Percentiles rank a stretch among this genome's conserved stretches.
These are phyloP conservation scores for Pleurotus tuoliensis DNA, from an alignment of 768 basidiomycete genomes.

Conservation along the genomic window DNA sequence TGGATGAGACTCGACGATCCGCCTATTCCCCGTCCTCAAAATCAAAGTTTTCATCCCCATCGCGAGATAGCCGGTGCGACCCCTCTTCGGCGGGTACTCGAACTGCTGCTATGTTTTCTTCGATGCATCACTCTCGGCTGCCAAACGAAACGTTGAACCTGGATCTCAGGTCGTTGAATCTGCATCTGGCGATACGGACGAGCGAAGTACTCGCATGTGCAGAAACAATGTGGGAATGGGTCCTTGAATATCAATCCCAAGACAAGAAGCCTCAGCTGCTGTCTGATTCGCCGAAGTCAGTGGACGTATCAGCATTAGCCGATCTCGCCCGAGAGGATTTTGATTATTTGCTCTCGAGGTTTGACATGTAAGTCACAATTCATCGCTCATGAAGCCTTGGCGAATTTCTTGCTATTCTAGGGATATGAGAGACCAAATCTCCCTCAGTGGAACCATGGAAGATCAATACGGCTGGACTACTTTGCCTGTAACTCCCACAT, in stretches of 20 bases:
- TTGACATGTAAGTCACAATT: constrained; percentile 50
- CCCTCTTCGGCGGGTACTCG: too few species aligned
- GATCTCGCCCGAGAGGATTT: constrained; percentile 59
- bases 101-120: not conserved
- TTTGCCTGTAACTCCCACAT: constrained; percentile 34
- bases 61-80: not conserved
- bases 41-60: constrained; percentile 19
- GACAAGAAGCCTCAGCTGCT: constrained; percentile 8
- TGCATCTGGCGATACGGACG: constrained; percentile 59
- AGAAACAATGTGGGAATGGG: constrained; percentile 81
- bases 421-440: constrained; percentile 63
- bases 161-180: constrained; percentile 54
- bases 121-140: constrained; percentile 27
- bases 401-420: constrained; percentile 24
- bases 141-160: constrained; percentile 52
- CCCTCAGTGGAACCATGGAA: constrained; percentile 38
- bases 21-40: constrained; percentile 39
- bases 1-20: constrained; percentile 41
- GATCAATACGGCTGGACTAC: constrained; percentile 48
- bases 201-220: constrained; percentile 67
- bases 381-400: too few species aligned
- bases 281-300: constrained; percentile 5
- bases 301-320: constrained; percentile 27
- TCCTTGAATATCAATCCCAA: constrained; percentile 43
- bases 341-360: constrained; percentile 51